phyloP scores from a whole-genome alignment of 371 early-diverging fungal genomes.

The Saksenaea oblongispora region DNA sequence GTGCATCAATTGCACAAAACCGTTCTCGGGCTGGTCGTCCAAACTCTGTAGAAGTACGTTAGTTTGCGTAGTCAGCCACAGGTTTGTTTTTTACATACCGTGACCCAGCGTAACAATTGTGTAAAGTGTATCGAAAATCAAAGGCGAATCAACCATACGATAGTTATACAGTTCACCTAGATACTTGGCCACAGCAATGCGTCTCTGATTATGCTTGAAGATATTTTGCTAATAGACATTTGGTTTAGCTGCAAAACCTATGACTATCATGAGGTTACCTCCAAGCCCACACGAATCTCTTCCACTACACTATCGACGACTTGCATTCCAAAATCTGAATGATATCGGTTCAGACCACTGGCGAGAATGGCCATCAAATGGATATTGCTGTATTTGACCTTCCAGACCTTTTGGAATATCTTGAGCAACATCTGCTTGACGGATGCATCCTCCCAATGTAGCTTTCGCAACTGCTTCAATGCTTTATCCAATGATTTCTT shows the following conservation, averaged over 20 bases:
- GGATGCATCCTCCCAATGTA: constrained; percentile 81
- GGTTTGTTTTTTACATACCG: constrained; percentile 38
- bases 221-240: constrained; percentile 60
- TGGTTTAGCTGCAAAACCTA: background rate
- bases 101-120: constrained; percentile 86
- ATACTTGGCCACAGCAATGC: constrained; percentile 81
- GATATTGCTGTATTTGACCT: constrained; percentile 87
- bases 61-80: background rate
- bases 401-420: constrained; percentile 89
- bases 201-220: constrained; percentile 89
- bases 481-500: constrained; percentile 68
- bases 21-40: constrained; percentile 74
- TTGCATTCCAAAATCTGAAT: constrained; percentile 85
- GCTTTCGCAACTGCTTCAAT: constrained; percentile 77
- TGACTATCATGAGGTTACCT: constrained; percentile 41
- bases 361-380: constrained; percentile 82
- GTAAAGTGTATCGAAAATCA: constrained; percentile 86
- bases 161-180: constrained; percentile 92
- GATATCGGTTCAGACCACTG: constrained; percentile 74
- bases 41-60: constrained; percentile 51
- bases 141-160: constrained; percentile 76
- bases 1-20: constrained; percentile 74
- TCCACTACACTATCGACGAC: constrained; percentile 89
- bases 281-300: constrained; percentile 86
- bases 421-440: constrained; percentile 44